Evolutionary conservation across 768 basidiomycete species (phyloP).

Genomic region (Suillus spraguei): DNA sequence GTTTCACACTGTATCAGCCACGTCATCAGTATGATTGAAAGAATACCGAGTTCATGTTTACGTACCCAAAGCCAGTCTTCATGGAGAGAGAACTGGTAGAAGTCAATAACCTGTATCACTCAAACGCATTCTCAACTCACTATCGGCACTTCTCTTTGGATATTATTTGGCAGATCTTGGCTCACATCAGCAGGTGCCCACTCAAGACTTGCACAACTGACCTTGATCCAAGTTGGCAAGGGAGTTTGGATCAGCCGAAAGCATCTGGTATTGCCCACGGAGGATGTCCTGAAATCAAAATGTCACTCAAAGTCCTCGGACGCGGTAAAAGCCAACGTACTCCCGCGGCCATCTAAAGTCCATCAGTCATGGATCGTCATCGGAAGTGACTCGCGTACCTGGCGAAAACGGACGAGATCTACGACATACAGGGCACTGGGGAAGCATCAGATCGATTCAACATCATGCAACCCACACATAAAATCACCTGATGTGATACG

Average conservation of each 20-base stretch:
- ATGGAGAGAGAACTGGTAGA: constrained; percentile 72
- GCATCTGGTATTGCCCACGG: constrained; percentile 87
- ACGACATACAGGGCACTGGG: constrained; percentile 91
- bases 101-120: constrained; percentile 10
- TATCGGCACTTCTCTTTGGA: constrained; percentile 91
- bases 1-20: constrained; percentile 80
- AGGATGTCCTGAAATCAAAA: constrained; percentile 66
- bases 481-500: constrained; percentile 93
- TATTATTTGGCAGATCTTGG: constrained; percentile 91
- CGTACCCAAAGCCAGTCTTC: constrained; percentile 97
- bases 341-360: constrained; percentile 54
- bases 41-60: constrained; percentile 17
- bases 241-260: constrained; percentile 94
- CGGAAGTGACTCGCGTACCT: constrained; percentile 45
- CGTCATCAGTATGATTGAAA: constrained; percentile 12
- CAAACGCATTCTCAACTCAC: constrained; percentile 48
- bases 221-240: constrained; percentile 95
- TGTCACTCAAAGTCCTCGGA: background rate
- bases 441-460: constrained; percentile 16
- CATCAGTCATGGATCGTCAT: constrained; percentile 8
- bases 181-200: background rate
- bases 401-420: constrained; percentile 93
- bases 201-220: constrained; percentile 24
- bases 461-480: background rate
- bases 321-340: constrained; percentile 34